Conservation (phyloP, 768 basidiomycete genomes). For the Pleurotus salmoneostramineus region DNA sequence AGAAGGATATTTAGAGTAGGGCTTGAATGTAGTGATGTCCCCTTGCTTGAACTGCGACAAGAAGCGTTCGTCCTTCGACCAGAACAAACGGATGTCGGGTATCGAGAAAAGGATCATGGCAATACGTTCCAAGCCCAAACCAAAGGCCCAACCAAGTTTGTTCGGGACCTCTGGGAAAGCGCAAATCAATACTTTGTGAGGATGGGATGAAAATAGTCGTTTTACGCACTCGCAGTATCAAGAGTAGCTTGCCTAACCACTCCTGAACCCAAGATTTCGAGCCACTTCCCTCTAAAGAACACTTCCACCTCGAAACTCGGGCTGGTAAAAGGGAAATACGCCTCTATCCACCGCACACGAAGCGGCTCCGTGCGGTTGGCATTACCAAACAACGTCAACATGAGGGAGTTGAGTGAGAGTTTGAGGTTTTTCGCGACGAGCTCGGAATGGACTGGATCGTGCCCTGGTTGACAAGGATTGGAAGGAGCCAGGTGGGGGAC, state of each 20-base stretch:
- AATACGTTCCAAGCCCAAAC: conserved; percentile 93
- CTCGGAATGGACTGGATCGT: conserved; percentile 70
- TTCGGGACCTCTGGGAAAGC: conserved; percentile 55
- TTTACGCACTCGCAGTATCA: conserved; percentile 72
- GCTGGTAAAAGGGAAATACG: conserved; percentile 96
- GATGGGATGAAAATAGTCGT: not conserved
- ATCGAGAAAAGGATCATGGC: conserved; percentile 97
- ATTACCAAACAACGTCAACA: conserved; percentile 78
- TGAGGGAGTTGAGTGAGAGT: conserved; percentile 80
- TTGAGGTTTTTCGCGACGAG: conserved; percentile 85
- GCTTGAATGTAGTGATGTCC: conserved; percentile 76
- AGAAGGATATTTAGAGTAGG: conserved; percentile 90
- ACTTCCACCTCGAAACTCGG: conserved; percentile 99
- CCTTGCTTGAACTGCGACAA: conserved; percentile 78
- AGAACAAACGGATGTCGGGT: conserved; percentile 97
- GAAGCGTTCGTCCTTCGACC: conserved; percentile 89
- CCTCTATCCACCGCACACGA: conserved; percentile 94
- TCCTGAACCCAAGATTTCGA: conserved; percentile 93
- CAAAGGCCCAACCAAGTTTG: conserved; percentile 97
- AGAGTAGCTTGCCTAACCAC: conserved; percentile 89
- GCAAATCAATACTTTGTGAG: conserved; percentile 6
- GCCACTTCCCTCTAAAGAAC: conserved; percentile 93
- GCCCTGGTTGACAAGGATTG: conserved; percentile 79
- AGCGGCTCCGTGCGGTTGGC: conserved; percentile 64
- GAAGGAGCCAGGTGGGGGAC: conserved; percentile 64